Base-by-base conservation (phyloP, 352 stramenopile species). In the Phytophthora tubulina region DNA sequence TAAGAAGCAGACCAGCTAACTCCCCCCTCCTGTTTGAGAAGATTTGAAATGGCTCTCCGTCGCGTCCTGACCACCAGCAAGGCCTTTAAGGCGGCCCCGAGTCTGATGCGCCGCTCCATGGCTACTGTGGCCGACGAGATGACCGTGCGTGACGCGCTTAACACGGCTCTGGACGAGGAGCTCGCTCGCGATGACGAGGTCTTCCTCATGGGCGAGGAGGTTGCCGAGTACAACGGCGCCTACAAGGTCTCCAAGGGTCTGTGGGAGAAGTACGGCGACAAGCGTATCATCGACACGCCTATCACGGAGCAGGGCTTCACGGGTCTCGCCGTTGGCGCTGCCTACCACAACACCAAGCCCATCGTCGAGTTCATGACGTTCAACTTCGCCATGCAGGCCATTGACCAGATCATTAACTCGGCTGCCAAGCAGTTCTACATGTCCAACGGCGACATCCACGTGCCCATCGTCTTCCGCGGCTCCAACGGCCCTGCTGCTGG, bases 331-430 rank as follows among this genome's bases (percentile, higher is more conserved):
- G 82, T 99, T 38, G 97, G 97, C 51, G 92, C 97, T 41, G 92
- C 97, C 49, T 99, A 99, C 88, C 97, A 99, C 79, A 94, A 97
- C 85, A 92, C 99, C 11, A 95, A 97, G 80, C 98, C 98, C 41
- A 94, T 99, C 51, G 92, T 99, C 27, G 98, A 99, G 89, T 99
- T 99, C 84, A 99, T 99, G 98, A 99, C 98, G 31, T 99, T 99
- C 79, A 99, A 99, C 85, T 99, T 99, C 81, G 97, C 96, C 64
- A 99, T 99, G 95, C 97, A 99, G 76, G 98, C 98, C 33, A 99
- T 99, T 73, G 98, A 99, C 89, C 98, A 99, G 79, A 98, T 99
- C 75, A 92, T 99, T 55, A 99, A 99, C 82, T 99, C 93, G 63
- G 98, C 97, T n/a, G 98, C 98, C 62, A 99, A 99, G 89, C 97